A percentile compares a stretch with the other conserved stretches of the same genome.
These are phyloP conservation scores for Erucastrum elatum DNA, from an alignment of 345 rosid genomes.

Conservation along the genomic window DNA sequence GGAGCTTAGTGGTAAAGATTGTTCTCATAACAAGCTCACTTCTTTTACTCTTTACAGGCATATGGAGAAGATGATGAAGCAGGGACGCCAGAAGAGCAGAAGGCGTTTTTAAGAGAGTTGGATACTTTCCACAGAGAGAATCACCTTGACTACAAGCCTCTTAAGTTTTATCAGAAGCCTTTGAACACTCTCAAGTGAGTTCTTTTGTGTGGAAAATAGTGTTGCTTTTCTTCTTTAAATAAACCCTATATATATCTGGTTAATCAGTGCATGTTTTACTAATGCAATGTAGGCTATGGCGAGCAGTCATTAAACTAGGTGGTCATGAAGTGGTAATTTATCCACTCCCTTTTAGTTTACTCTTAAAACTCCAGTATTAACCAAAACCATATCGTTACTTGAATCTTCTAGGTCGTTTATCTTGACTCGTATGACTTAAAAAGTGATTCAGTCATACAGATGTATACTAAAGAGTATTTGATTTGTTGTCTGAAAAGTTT, in stretches of 20 bases:
- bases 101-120: slow-evolving; percentile 68
- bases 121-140: slow-evolving; percentile 59
- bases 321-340: slow-evolving; percentile 83
- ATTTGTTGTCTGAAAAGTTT: slow-evolving; percentile 2
- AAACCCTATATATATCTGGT: neutral
- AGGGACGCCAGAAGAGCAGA: slow-evolving; percentile 70
- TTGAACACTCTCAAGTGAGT: slow-evolving; percentile 77
- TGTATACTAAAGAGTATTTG: slow-evolving; percentile 16
- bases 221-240: slow-evolving; percentile 23
- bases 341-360: slow-evolving; percentile 1
- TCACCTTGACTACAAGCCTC: slow-evolving; percentile 69
- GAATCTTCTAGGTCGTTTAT: slow-evolving; percentile 17
- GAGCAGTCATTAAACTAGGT: slow-evolving; percentile 74
- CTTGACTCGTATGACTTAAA: neutral
- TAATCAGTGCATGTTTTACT: slow-evolving; percentile 16
- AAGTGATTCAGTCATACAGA: neutral
- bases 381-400: slow-evolving; percentile 11
- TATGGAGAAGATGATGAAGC: slow-evolving; percentile 54
- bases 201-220: neutral
- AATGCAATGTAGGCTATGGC: slow-evolving; percentile 66
- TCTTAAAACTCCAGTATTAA: slow-evolving; percentile 8
- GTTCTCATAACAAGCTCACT: slow-evolving; percentile 5
- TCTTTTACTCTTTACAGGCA: slow-evolving; percentile 51
- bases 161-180: slow-evolving; percentile 75
- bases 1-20: slow-evolving; percentile 6